These are phyloP conservation scores for Halophytophthora batemanensis DNA, from an alignment of 352 stramenopile genomes.

Conservation along the genomic window DNA sequence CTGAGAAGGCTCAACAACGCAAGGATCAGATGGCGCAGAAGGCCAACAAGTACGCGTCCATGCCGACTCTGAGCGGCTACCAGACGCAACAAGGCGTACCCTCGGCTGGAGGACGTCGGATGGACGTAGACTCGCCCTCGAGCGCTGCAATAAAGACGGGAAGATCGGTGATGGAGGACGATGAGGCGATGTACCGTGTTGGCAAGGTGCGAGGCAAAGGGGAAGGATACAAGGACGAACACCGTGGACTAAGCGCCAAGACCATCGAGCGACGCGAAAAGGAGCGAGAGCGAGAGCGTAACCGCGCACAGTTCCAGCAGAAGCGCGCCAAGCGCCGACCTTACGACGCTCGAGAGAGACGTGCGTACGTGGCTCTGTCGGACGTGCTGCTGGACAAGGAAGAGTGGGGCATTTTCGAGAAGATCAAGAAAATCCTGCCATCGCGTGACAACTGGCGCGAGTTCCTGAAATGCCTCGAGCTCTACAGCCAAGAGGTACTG, in stretches of 20 bases:
- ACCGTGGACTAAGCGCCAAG: conserved; percentile 51
- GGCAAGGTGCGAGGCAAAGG: conserved; percentile 38
- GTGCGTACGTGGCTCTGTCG: conserved; percentile 65
- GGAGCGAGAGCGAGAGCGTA: conserved; percentile 73
- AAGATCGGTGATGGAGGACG: conserved; percentile 33
- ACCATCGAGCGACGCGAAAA: conserved; percentile 69
- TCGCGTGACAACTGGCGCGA: conserved; percentile 94
- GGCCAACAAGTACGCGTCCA: conserved; percentile 37
- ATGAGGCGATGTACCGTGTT: conserved; percentile 37
- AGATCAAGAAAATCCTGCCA: conserved; percentile 91
- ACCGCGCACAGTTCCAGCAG: conserved; percentile 67
- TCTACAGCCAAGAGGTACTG: conserved; percentile 97
- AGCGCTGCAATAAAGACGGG: conserved; percentile 47
- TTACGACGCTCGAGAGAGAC: conserved; percentile 76
- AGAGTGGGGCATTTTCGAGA: conserved; percentile 93
- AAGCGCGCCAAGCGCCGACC: conserved; percentile 66
- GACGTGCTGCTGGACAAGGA: conserved; percentile 83
- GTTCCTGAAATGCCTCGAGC: conserved; percentile 98
- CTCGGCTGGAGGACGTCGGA: conserved; percentile 27
- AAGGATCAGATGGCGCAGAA: conserved; percentile 66
- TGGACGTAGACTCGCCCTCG: conserved; percentile 49
- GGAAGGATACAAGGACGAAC: conserved; percentile 53
- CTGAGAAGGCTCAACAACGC: conserved; percentile 92
- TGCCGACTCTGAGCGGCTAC: conserved; percentile 21
- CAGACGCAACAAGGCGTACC: conserved; percentile 24